Base-by-base conservation (phyloP, 768 basidiomycete genomes). In the Sistotremastrum suecicum region DNA sequence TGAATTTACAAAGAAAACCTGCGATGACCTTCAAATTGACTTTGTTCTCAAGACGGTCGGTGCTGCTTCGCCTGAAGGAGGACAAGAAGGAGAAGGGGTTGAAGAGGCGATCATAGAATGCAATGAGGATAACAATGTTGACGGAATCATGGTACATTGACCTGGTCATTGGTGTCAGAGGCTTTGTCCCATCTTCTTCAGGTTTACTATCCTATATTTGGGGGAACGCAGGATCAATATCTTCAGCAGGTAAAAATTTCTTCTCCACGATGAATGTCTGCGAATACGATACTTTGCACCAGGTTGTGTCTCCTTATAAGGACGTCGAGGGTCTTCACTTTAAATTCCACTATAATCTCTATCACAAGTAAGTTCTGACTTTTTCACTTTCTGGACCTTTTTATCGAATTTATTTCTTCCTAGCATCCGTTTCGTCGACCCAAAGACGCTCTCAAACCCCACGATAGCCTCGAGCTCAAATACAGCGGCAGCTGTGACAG, bases 181-280 rank as follows among this genome's bases (percentile, higher is more conserved):
- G 52, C 34, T 20, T 41, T 39, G 10, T 41, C 28, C 39, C 34
- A 4, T 36, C 33, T 42, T 33, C 32, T 37, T 10, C 47, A 90
- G 88, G 86, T 92, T 7, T 95, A 97, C 63, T 99, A 88, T 64
- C 95, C 95, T 1, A 94, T 97, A 52, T 95, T 87, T 56, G 94
- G 94, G 28, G 76, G 70, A 33, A 10, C 49, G 9, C 57, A 97
- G 81, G 95, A 97, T 59, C 89, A 94, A 58, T 99, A 99, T 61
- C 68, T 99, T 46, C 95, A 99, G 62, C 94, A 97, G 68, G 84
- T 80, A 53, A 50, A 64, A 45, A 9, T 10, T 32, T 33, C 11
- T 34, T 2, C 20, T 20, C 11, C 20, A 7, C 28, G 10, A 1
- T 30, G 29, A 28, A 43, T 7, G 11, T 20, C 42, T 7, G 11